Base-by-base conservation (phyloP, 1,139 yeast species). In the Diutina siamensis region DNA sequence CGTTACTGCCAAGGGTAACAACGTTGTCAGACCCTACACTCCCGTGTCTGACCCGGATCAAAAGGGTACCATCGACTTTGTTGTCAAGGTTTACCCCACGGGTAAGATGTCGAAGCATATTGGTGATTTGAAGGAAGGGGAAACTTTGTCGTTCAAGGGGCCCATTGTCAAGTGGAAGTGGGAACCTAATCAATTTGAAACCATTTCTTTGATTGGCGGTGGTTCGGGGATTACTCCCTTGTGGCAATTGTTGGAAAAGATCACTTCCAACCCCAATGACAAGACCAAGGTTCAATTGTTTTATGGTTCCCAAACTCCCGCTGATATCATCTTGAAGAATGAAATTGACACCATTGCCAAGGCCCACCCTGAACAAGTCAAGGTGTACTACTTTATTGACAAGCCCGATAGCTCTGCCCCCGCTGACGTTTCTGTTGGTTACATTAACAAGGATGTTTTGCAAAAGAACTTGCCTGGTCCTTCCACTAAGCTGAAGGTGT, bases 211-310 rank as follows among this genome's bases (percentile, higher is more conserved):
- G 69, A 73, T 92, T 57, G 97, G 97, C 54, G 98, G 96, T 55
- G 98, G 98, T 59, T 76, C 94, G 44, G 97, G 97, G 65, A 87
- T 92, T 65, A 86, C 97, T 28, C 98, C 97, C 51, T 74, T 89
- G 72, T 88, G 74, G 72, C 98, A 92, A 68, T 67, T 92, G 62
- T 65, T 86, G 53, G 80, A 78, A 55, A 79, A 79, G 52, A 74
- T 83, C 56, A 67, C 81, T 60, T 72, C 72, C 57, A 78, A 88
- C 70, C 87, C 94, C 42, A 67, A 66, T 35, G 97, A 89, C 68
- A 83, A 84, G 63, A 92, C 97, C 58, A 82, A 83, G 71, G 76
- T 92, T 52, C 72, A 78, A 54, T 72, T 92, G 57, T 64, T 82
- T 59, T 88, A 85, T 67, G 97, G 95, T 53, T 82, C 81, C 63